Conservation (phyloP, 2,329 filamentous ascomycete genomes). For the Calonectria leucothoes region DNA sequence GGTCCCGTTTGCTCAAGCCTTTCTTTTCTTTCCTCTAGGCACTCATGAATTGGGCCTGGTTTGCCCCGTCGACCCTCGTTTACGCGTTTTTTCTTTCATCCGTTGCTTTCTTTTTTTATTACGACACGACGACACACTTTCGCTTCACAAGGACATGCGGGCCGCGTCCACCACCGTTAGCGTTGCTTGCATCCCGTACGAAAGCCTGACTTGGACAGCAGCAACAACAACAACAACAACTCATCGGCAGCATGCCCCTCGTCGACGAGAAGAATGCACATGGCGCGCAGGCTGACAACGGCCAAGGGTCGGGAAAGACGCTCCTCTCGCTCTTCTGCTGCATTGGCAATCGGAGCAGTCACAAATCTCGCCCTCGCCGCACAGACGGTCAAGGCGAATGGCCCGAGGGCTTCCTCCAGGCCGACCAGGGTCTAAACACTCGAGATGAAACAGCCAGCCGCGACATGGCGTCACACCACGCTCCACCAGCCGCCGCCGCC, state of each 20-base stretch:
- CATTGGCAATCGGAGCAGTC: neutral
- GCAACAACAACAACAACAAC: neutral
- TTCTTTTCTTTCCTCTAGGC: neutral
- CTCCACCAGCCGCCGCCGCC: neutral
- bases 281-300: too few relatives aligned
- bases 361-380: neutral
- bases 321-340: neutral
- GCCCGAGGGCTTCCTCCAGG: neutral
- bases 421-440: neutral
- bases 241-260: neutral
- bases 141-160: neutral
- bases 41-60: neutral
- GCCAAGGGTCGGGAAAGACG: neutral
- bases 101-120: neutral
- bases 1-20: neutral
- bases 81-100: neutral
- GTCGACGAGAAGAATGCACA: neutral
- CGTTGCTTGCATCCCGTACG: too few relatives aligned
- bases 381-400: constrained; percentile 3
- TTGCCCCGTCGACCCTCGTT: neutral
- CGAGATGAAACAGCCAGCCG: neutral
- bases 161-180: neutral
- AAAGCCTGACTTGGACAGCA: neutral
- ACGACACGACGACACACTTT: neutral
- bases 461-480: neutral